Conservation (phyloP, 495 filamentous ascomycete species). For the Talaromyces adpressus region DNA sequence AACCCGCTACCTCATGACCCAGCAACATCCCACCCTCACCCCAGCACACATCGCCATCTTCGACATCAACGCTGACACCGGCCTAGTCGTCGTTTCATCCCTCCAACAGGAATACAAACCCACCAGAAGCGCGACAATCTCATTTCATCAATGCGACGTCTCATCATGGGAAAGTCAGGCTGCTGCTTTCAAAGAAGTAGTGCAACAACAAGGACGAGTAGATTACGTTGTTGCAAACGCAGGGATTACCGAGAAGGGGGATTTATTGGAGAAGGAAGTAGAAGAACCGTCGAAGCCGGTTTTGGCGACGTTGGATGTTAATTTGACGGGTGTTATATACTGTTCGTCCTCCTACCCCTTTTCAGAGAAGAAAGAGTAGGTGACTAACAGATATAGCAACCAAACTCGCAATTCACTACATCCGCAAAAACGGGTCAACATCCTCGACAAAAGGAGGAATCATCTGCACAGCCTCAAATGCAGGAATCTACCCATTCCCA, state of each 20-base stretch:
- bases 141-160: constrained; percentile 40
- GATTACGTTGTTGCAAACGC: constrained; percentile 52
- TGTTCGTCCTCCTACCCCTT: constrained; percentile 26
- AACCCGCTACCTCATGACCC: constrained; percentile 38
- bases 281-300: constrained; percentile 28
- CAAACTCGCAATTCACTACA: constrained; percentile 45
- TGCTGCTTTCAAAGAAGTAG: constrained; percentile 33
- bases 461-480: constrained; percentile 51
- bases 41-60: constrained; percentile 37
- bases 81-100: constrained; percentile 19
- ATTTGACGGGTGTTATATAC: constrained; percentile 40
- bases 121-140: not conserved
- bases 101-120: constrained; percentile 20
- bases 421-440: constrained; percentile 32
- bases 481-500: constrained; percentile 48
- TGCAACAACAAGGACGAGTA: constrained; percentile 26
- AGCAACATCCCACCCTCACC: constrained; percentile 19
- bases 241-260: constrained; percentile 42
- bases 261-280: constrained; percentile 19
- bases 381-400: constrained; percentile 26
- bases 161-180: constrained; percentile 42
- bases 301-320: constrained; percentile 37
- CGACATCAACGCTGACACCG: constrained; percentile 37
- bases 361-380: not conserved
- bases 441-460: constrained; percentile 34